Conservation (phyloP, 1,284 basidiomycete genomes). For the Sanghuangporus weigelae region DNA sequence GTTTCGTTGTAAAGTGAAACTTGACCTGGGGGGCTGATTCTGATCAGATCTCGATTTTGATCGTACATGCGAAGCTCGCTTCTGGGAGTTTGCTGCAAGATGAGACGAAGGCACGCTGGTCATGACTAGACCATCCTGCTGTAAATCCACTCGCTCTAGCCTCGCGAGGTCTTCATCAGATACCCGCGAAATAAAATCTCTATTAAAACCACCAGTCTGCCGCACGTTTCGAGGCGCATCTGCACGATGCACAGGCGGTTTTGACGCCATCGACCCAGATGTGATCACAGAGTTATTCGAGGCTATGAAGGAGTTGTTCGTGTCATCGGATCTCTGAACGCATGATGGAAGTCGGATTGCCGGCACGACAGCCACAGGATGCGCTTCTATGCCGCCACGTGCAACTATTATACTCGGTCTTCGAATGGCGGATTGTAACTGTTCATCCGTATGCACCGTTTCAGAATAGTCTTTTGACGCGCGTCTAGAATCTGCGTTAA, state of each 20-base stretch:
- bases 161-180: constrained; percentile 13
- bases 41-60: not conserved
- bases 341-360: constrained; percentile 6
- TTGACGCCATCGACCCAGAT: constrained; percentile 8
- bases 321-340: not conserved
- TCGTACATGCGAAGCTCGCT: not conserved
- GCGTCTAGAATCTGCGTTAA: not conserved
- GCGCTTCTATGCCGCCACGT: constrained; percentile 1
- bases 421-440: constrained; percentile 11
- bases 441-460: constrained; percentile 9
- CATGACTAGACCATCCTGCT: not conserved
- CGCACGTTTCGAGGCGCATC: constrained; percentile 14
- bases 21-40: constrained; percentile 19
- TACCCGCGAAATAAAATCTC: not conserved
- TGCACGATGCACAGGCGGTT: constrained; percentile 15
- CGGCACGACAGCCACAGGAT: constrained; percentile 14
- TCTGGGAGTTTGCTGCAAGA: constrained; percentile 23
- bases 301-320: not conserved
- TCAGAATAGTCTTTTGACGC: constrained; percentile 3
- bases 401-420: constrained; percentile 3
- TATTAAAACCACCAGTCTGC: not conserved
- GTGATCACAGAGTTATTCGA: constrained; percentile 9
- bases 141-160: not conserved
- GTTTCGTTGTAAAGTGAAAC: constrained; percentile 39
- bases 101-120: constrained; percentile 25